Conservation (phyloP, 2,329 filamentous ascomycete species). For the Hypoxylon sp. region DNA sequence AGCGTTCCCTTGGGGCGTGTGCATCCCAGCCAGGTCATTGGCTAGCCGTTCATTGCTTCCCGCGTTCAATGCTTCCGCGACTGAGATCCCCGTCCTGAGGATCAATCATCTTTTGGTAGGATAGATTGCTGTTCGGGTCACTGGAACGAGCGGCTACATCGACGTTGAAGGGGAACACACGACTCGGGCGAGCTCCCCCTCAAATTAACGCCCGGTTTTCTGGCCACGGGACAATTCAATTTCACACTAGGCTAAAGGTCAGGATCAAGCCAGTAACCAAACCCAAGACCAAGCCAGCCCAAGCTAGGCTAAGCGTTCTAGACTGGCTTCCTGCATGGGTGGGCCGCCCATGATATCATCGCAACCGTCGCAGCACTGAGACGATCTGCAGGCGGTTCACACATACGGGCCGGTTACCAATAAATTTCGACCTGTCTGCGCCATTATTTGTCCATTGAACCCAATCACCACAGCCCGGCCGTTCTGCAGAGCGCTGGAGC, state of each 20-base stretch:
- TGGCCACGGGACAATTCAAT: slow-evolving; percentile 35
- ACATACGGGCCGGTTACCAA: slow-evolving; percentile 46
- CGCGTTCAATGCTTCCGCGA: slow-evolving; percentile 16
- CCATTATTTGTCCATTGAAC: slow-evolving; percentile 40
- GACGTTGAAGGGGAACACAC: slow-evolving; percentile 20
- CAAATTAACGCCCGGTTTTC: slow-evolving; percentile 30
- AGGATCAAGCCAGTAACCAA: slow-evolving; percentile 17
- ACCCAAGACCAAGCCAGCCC: slow-evolving; percentile 19
- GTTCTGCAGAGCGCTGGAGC: slow-evolving; percentile 26
- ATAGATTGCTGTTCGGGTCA: slow-evolving; percentile 23
- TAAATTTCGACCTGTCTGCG: slow-evolving; percentile 32
- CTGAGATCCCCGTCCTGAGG: slow-evolving; percentile 17
- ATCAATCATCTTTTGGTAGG: slow-evolving; percentile 21
- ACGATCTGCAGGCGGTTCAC: slow-evolving; percentile 37
- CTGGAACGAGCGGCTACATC: slow-evolving; percentile 21
- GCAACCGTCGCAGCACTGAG: slow-evolving; percentile 37
- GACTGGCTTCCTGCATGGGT: slow-evolving; percentile 42
- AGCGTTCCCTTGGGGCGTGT: slow-evolving; percentile 21
- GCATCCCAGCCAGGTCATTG: slow-evolving; percentile 1
- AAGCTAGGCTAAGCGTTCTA: slow-evolving; percentile 32
- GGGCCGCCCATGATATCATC: slow-evolving; percentile 50
- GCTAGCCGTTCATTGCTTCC: slow-evolving; percentile 17
- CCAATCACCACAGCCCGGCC: slow-evolving; percentile 28
- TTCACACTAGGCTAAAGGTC: slow-evolving; percentile 21
- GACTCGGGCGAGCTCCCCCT: slow-evolving; percentile 19